Conservation (phyloP, 768 basidiomycete species). For the Kwoniella sp. region DNA sequence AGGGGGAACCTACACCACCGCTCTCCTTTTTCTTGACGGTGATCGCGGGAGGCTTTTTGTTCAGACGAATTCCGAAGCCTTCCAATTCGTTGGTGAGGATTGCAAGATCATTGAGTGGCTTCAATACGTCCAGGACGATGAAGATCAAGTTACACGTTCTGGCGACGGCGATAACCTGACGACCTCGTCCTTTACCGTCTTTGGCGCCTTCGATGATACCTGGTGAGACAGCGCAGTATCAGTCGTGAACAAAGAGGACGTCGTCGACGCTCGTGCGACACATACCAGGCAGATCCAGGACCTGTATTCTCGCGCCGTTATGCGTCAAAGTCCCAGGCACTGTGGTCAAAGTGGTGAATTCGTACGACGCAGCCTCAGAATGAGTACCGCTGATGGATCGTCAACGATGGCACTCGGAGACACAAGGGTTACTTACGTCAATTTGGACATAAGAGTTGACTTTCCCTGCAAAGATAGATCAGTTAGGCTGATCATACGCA, state of each 20-base stretch:
- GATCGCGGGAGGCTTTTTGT: conserved; percentile 88
- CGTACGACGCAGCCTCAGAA: conserved; percentile 91
- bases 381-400: conserved; percentile 72
- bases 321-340: conserved; percentile 92
- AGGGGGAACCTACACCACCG: conserved; percentile 54
- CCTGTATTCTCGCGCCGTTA: conserved; percentile 93
- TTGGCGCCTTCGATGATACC: conserved; percentile 98
- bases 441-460: conserved; percentile 49
- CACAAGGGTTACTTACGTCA: conserved; percentile 35
- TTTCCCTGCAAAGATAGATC: conserved; percentile 32
- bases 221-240: conserved; percentile 61
- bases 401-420: neutral
- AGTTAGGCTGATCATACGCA: conserved; percentile 1
- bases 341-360: conserved; percentile 93
- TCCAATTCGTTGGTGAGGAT: conserved; percentile 89
- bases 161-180: conserved; percentile 75
- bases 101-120: conserved; percentile 88
- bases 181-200: conserved; percentile 91
- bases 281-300: conserved; percentile 76
- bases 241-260: neutral
- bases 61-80: conserved; percentile 95
- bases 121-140: conserved; percentile 95
- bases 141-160: conserved; percentile 98
- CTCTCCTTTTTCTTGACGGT: conserved; percentile 62
- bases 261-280: conserved; percentile 7